Evolutionary conservation across 2,329 filamentous ascomycete species (phyloP), one percentile per base, ranked within the genome.

Genomic region (Talaromyces sp.): DNA sequence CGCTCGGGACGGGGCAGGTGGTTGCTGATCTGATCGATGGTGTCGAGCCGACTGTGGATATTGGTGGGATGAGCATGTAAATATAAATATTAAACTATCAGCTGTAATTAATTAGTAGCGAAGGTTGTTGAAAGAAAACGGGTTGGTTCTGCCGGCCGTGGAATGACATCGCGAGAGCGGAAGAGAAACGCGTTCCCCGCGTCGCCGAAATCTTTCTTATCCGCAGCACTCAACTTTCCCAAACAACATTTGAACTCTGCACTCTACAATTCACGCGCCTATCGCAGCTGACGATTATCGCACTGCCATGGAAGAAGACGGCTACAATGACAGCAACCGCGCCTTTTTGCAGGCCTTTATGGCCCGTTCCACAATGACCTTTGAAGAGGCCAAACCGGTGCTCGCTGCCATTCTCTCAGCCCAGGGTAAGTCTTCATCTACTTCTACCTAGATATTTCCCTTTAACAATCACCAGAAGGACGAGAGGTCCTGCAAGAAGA

Each of bases 321-420:
- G 67, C 61, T 87, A 87, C 68, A 77, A 81, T 67, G 80, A 95
- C 71, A 82, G 82, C 63, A 90, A 97, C 72, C 88, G 91, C 60
- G 92, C 93, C 9, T 96, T 99, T 70, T 81, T 97, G 0, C 94
- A 99, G 75, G 90, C 90, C 54, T 87, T 99, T 66, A 82, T 97
- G 74, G 86, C 90, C 3, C 86, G 88, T 55, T 89, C 90, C 24
- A 85, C 86, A 51, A 81, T 97, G 73, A 95, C 90, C 0, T 85
- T 89, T 64, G 80, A 85, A 57, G 86, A 95, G 68, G 87, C 88
- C 12, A 86, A 86, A 68, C 84, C 85, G 0, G 79, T 97, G 26
- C 80, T 97, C 14, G 91, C 92, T 3, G 84, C 83, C 32, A 93
- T 97, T 58, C 80, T 88, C 66, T 87, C 85, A 9, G 85, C 83